A percentile compares a stretch with the other conserved stretches of the same genome.
phyloP scores from a whole-genome alignment of 2,329 filamentous ascomycete genomes.

The Colletotrichum lini region DNA sequence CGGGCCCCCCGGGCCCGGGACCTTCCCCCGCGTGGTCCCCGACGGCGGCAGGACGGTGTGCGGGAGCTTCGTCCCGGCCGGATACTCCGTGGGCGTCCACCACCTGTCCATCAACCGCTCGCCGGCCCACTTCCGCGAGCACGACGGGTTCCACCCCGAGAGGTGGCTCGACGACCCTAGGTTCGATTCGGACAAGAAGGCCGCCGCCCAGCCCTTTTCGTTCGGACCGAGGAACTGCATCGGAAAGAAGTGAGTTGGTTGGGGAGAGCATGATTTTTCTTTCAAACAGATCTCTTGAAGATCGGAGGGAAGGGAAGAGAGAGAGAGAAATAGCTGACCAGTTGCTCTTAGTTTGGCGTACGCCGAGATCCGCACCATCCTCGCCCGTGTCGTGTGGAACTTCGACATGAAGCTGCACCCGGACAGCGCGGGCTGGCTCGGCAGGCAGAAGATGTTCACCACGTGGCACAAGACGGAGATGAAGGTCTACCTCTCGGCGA shows the following conservation, averaged over 20 bases:
- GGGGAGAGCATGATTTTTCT: not conserved
- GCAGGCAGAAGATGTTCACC: slow-evolving; percentile 39
- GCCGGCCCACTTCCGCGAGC: slow-evolving; percentile 36
- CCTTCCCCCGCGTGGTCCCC: slow-evolving; percentile 49
- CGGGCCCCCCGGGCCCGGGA: slow-evolving; percentile 51
- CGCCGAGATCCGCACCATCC: slow-evolving; percentile 34
- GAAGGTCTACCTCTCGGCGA: slow-evolving; percentile 28
- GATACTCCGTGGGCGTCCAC: slow-evolving; percentile 46
- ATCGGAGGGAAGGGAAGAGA: too few species aligned
- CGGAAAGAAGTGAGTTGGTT: slow-evolving; percentile 60
- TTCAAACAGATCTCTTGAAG: too few species aligned
- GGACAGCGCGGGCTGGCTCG: slow-evolving; percentile 54
- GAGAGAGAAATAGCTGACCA: too few species aligned
- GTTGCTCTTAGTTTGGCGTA: slow-evolving; percentile 7
- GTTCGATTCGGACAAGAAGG: slow-evolving; percentile 52
- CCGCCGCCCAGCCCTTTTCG: slow-evolving; percentile 63
- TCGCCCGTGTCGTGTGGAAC: slow-evolving; percentile 35
- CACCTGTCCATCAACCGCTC: slow-evolving; percentile 52
- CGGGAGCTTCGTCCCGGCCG: slow-evolving; percentile 53
- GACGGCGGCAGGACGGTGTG: slow-evolving; percentile 51
- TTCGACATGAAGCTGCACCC: slow-evolving; percentile 39
- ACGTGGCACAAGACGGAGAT: slow-evolving; percentile 41
- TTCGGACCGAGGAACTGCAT: slow-evolving; percentile 65
- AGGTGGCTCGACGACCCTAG: slow-evolving; percentile 32
- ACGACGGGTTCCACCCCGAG: slow-evolving; percentile 29